phyloP scores from a whole-genome alignment of 805 yeast species.

The Metschnikowia colocasiae region DNA sequence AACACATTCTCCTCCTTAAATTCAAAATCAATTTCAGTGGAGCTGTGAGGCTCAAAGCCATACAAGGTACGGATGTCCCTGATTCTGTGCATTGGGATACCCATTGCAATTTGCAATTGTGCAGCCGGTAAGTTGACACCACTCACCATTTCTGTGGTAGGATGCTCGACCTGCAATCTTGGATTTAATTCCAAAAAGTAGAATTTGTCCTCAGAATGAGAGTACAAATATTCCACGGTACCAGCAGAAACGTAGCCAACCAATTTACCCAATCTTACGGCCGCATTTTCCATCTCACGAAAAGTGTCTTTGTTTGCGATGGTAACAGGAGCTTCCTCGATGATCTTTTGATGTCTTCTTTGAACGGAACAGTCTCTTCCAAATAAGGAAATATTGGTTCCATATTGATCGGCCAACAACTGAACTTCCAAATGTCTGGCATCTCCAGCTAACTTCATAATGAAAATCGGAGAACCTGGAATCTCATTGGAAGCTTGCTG shows the following conservation, averaged over 20 bases:
- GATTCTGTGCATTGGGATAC: constrained; percentile 94
- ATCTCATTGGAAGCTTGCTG: constrained; percentile 96
- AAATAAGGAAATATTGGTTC: constrained; percentile 92
- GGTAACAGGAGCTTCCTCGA: constrained; percentile 99
- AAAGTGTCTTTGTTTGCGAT: constrained; percentile 85
- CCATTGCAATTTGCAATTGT: constrained; percentile 98
- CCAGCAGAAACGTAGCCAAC: constrained; percentile 99
- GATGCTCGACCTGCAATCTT: constrained; percentile 99
- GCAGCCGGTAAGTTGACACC: constrained; percentile 99
- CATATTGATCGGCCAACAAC: constrained; percentile 95
- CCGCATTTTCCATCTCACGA: constrained; percentile 91
- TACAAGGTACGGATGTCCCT: constrained; percentile 88
- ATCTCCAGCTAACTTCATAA: constrained; percentile 94
- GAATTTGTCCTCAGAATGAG: constrained; percentile 90
- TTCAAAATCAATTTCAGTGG: constrained; percentile 87
- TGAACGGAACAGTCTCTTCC: constrained; percentile 99
- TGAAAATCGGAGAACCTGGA: constrained; percentile 98
- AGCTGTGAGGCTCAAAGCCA: constrained; percentile 93
- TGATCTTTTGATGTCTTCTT: constrained; percentile 98
- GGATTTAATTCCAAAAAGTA: constrained; percentile 97
- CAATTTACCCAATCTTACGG: constrained; percentile 91
- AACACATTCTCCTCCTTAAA: constrained; percentile 70
- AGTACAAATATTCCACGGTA: constrained; percentile 95
- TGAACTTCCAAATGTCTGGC: constrained; percentile 99
- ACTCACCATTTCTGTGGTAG: constrained; percentile 98